These are phyloP conservation scores for Scleroderma bovista DNA, from an alignment of 768 basidiomycete species.

Conservation along the genomic window DNA sequence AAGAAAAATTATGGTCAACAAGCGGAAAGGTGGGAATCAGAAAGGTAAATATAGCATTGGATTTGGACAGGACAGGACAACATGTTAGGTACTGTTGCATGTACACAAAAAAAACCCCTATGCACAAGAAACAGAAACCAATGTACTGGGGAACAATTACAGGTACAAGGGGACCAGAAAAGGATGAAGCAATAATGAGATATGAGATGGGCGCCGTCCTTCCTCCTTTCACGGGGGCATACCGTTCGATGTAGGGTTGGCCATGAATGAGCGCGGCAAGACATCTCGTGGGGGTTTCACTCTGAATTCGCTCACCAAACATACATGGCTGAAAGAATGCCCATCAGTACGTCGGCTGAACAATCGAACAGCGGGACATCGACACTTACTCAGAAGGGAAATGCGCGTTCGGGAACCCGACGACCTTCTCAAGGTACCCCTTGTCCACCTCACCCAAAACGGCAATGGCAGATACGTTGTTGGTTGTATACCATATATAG, in stretches of 20 bases:
- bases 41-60: slow-evolving; percentile 12
- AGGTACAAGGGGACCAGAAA: slow-evolving; percentile 15
- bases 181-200: slow-evolving; percentile 10
- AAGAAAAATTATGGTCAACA: background rate
- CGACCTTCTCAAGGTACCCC: slow-evolving; percentile 79
- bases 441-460: slow-evolving; percentile 88
- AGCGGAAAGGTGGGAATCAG: slow-evolving; percentile 2
- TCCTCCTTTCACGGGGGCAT: slow-evolving; percentile 18
- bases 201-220: slow-evolving; percentile 9
- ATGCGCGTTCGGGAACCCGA: slow-evolving; percentile 95
- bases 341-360: slow-evolving; percentile 1
- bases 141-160: slow-evolving; percentile 22
- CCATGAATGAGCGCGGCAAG: slow-evolving; percentile 31
- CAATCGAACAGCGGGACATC: background rate
- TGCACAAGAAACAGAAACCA: slow-evolving; percentile 21
- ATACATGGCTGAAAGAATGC: slow-evolving; percentile 52
- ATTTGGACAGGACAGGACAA: slow-evolving; percentile 6
- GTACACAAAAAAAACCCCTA: slow-evolving; percentile 15
- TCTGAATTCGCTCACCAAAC: slow-evolving; percentile 69
- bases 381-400: slow-evolving; percentile 91
- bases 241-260: slow-evolving; percentile 36
- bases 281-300: slow-evolving; percentile 64
- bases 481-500: slow-evolving; percentile 87
- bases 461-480: slow-evolving; percentile 68
- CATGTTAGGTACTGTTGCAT: slow-evolving; percentile 10